Evolutionary conservation across 441 rosid species (phyloP), one percentile per base, ranked within the genome.

Genomic region (Gossypium gossypioides): DNA sequence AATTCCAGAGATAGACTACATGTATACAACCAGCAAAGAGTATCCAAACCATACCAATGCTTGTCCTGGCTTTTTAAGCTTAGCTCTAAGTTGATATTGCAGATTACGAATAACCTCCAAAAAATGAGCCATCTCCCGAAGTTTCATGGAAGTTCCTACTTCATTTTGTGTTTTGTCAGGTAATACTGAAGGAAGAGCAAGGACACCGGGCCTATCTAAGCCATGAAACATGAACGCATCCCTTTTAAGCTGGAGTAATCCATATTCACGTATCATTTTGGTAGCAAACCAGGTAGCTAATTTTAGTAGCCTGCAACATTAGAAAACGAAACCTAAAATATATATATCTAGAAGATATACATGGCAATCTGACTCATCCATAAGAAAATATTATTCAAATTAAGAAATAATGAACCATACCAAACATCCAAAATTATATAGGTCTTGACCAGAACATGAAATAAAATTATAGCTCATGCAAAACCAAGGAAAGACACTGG

Each of bases 41-140:
- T 40, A 75, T 69, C 54, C 77, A 67, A 79, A 77, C 68, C 88
- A 65, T 84, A 87, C 91, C 88, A 77, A 56, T 83, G 84, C 86
- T 72, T 86, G 89, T 83, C 91, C 85, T 24, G 89, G 88, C 86
- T 87, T 89, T 83, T 86, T 91, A 69, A 85, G 83, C 82, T 84
- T 93, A 69, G 81, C 81, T 78, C 83, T 74, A 73, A 90, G 86
- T 74, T 83, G 94, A 79, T 81, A 75, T 76, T 96, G 97, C 81
- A 93, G 80, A 74, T 86, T 88, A 24, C 99, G 89, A 58, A 89
- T 86, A 75, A 87, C 81, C 88, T 96, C 99, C 84, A 93, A 78
- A 81, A 89, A 86, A 77, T 80, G 89, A 74, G 97, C 90, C 93
- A 93, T 89, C 74, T 90, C 96, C 77, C 74, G 72, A 80, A 96